Percentiles rank a stretch among this genome's conserved stretches.
Evolutionary conservation across 2,329 filamentous ascomycete species (phyloP).

Genomic region (Xylariaceae sp.): DNA sequence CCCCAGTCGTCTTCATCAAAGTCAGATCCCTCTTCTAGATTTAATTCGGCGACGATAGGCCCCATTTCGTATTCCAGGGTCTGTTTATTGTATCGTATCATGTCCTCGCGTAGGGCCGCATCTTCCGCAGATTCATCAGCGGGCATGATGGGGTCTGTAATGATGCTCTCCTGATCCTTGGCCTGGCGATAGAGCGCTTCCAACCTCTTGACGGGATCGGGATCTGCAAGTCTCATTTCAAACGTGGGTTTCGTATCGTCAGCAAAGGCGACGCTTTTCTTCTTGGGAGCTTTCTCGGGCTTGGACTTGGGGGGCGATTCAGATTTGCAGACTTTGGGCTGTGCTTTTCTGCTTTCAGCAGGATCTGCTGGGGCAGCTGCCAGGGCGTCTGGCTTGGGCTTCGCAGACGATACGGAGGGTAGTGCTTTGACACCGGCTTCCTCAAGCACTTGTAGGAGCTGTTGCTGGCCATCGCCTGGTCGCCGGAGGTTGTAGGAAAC

Average conservation of each 20-base stretch:
- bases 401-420: slow-evolving; percentile 25
- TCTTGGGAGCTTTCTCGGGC: slow-evolving; percentile 9
- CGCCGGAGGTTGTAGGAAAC: slow-evolving; percentile 63
- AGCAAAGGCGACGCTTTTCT: slow-evolving; percentile 62
- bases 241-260: slow-evolving; percentile 54
- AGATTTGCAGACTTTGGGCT: background rate
- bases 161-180: slow-evolving; percentile 51
- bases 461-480: slow-evolving; percentile 65
- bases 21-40: slow-evolving; percentile 69
- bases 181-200: slow-evolving; percentile 57
- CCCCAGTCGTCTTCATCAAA: slow-evolving; percentile 52
- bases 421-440: slow-evolving; percentile 68
- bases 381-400: slow-evolving; percentile 18
- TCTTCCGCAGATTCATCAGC: slow-evolving; percentile 78
- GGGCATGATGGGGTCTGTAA: slow-evolving; percentile 58
- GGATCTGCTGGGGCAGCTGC: slow-evolving; percentile 5
- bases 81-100: slow-evolving; percentile 75
- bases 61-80: slow-evolving; percentile 73
- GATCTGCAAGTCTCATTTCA: slow-evolving; percentile 36
- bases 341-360: background rate
- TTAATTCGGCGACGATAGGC: slow-evolving; percentile 86
- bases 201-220: slow-evolving; percentile 45
- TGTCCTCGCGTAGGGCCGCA: slow-evolving; percentile 74
- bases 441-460: slow-evolving; percentile 68
- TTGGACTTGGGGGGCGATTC: slow-evolving; percentile 7